phyloP scores from a whole-genome alignment of 2,329 filamentous ascomycete genomes.

The Phyllosticta capitalensis region DNA sequence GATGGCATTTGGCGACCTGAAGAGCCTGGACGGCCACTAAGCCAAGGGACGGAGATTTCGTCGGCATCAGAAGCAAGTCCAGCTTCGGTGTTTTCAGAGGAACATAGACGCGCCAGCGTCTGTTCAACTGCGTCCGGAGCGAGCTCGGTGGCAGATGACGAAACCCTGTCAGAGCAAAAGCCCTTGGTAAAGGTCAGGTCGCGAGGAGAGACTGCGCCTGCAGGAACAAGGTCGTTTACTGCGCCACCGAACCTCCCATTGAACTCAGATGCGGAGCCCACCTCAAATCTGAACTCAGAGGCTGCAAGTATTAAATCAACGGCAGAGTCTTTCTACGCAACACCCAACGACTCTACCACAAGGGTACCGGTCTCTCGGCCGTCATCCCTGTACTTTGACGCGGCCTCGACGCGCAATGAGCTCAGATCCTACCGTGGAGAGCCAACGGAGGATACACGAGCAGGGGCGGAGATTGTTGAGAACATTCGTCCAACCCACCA shows the following conservation, averaged over 20 bases:
- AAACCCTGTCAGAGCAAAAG: constrained; percentile 6
- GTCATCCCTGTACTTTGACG: constrained; percentile 6
- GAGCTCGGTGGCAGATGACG: constrained; percentile 21
- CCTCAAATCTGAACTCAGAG: constrained; percentile 14
- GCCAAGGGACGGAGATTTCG: constrained; percentile 20
- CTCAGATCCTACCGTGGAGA: not conserved
- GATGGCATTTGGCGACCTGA: constrained; percentile 40
- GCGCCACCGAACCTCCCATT: not conserved
- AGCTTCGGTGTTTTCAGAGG: constrained; percentile 25
- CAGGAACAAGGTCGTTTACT: constrained; percentile 1
- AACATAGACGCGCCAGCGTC: constrained; percentile 23
- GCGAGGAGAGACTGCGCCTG: not conserved
- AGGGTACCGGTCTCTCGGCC: not conserved
- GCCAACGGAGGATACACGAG: not conserved
- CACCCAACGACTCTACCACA: constrained; percentile 13
- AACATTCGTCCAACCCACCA: constrained; percentile 6
- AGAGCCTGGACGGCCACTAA: constrained; percentile 24
- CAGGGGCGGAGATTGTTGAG: not conserved
- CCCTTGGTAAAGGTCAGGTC: not conserved
- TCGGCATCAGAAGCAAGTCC: constrained; percentile 13
- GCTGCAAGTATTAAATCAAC: constrained; percentile 25
- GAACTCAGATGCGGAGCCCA: not conserved
- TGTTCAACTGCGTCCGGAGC: constrained; percentile 17
- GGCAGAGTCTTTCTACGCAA: constrained; percentile 29
- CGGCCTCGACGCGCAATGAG: not conserved